Conservation (phyloP, 129 eudicot genomes). For the Oenanthe sinensis region DNA sequence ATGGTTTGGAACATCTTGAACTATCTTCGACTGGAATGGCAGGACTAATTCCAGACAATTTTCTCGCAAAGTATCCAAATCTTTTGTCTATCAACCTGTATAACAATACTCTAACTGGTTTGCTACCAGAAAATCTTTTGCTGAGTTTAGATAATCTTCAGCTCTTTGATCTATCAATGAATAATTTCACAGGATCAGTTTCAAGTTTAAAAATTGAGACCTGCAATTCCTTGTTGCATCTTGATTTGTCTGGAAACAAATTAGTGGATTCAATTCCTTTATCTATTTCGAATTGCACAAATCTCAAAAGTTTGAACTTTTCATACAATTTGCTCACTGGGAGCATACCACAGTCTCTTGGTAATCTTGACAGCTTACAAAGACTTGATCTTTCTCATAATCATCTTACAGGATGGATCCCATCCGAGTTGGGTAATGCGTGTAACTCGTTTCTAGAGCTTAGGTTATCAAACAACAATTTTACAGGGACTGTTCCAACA, state of each 20-base stretch:
- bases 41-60: conserved; percentile 43
- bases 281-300: conserved; percentile 54
- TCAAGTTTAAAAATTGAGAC: conserved; percentile 26
- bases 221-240: conserved; percentile 32
- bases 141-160: conserved; percentile 35
- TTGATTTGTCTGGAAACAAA: conserved; percentile 58
- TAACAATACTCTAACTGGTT: conserved; percentile 57
- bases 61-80: conserved; percentile 37
- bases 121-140: conserved; percentile 45
- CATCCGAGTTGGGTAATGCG: conserved; percentile 48
- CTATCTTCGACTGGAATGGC: conserved; percentile 53
- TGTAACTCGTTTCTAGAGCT: conserved; percentile 57
- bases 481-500: conserved; percentile 58
- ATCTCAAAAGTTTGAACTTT: conserved; percentile 44
- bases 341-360: conserved; percentile 44
- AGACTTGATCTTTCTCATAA: conserved; percentile 70
- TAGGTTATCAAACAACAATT: conserved; percentile 50
- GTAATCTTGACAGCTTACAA: conserved; percentile 45
- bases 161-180: conserved; percentile 40
- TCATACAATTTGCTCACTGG: conserved; percentile 56
- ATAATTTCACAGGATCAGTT: conserved; percentile 33
- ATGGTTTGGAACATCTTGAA: conserved; percentile 42
- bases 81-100: conserved; percentile 55
- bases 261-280: conserved; percentile 42
- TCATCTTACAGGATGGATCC: conserved; percentile 69